Percentiles rank a stretch among this genome's conserved stretches.
Evolutionary conservation across 192 early-diverging fungal species (phyloP).

Genomic region (Coemansia aciculifera): DNA sequence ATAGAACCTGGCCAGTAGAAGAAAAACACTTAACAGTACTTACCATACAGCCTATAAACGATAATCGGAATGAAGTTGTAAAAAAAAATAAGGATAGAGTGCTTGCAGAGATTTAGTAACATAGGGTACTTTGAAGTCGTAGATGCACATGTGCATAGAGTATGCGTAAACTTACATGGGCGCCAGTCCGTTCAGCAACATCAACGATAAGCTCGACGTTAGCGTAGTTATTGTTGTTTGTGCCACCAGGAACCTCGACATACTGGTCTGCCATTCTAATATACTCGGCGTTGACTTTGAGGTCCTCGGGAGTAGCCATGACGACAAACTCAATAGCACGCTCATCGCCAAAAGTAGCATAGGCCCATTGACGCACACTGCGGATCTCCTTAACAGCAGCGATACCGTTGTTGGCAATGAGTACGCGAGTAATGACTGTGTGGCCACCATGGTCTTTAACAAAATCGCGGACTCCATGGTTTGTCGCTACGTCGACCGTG

Average conservation of each 20-base stretch:
- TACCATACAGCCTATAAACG: slow-evolving; percentile 36
- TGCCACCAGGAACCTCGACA: slow-evolving; percentile 96
- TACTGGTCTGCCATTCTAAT: slow-evolving; percentile 99
- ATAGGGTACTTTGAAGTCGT: background rate
- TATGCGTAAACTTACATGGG: slow-evolving; percentile 58
- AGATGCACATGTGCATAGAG: slow-evolving; percentile 1
- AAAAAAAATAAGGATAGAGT: background rate
- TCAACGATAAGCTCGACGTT: slow-evolving; percentile 99
- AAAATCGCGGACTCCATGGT: slow-evolving; percentile 71
- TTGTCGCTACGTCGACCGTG: slow-evolving; percentile 62
- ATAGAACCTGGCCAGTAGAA: background rate
- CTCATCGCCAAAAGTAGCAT: slow-evolving; percentile 97
- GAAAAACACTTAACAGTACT: slow-evolving; percentile 8
- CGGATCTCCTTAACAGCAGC: slow-evolving; percentile 99
- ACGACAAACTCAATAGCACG: slow-evolving; percentile 93
- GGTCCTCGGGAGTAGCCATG: slow-evolving; percentile 98
- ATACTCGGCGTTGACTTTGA: slow-evolving; percentile 97
- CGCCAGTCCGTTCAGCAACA: slow-evolving; percentile 92
- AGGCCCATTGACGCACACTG: slow-evolving; percentile 96
- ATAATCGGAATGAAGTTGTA: background rate
- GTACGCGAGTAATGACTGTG: slow-evolving; percentile 89
- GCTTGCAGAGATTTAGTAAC: background rate
- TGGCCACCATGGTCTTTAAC: slow-evolving; percentile 76
- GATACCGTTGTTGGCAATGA: slow-evolving; percentile 99
- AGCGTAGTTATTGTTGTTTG: slow-evolving; percentile 98